phyloP scores from a whole-genome alignment of 179 eudicot genomes.

The Drosera spatulata region DNA sequence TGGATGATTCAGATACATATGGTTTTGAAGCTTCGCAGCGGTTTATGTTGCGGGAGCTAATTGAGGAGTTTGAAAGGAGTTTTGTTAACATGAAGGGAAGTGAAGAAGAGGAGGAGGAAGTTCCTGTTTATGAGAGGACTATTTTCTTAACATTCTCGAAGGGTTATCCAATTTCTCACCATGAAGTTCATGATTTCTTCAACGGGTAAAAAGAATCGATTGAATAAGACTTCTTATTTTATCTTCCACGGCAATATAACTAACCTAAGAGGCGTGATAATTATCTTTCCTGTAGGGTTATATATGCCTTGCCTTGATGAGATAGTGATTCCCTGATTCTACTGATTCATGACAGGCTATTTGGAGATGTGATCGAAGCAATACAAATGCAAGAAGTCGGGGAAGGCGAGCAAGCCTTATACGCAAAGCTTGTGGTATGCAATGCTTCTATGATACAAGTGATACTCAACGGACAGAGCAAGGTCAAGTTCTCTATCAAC shows the following conservation, averaged over 20 bases:
- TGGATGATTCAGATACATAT: background rate
- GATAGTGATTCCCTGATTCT: background rate
- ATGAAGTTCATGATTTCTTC: conserved; percentile 5
- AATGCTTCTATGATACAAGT: background rate
- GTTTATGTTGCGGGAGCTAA: background rate
- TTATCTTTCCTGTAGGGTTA: background rate
- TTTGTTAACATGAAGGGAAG: background rate
- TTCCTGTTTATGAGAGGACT: background rate
- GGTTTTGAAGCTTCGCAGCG: background rate
- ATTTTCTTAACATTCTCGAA: conserved; percentile 5
- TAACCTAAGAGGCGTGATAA: background rate
- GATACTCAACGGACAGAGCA: background rate
- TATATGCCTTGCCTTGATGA: background rate
- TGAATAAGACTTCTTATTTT: background rate
- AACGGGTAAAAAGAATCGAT: background rate
- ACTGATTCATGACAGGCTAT: background rate
- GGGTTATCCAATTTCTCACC: conserved; percentile 3
- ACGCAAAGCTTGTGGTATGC: conserved; percentile 7
- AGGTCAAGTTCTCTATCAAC: conserved; percentile 5
- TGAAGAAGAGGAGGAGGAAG: background rate
- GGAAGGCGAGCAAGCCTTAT: background rate
- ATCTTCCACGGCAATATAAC: background rate
- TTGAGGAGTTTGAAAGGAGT: background rate
- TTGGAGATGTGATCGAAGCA: conserved; percentile 5
- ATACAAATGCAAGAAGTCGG: conserved; percentile 8